Base-by-base conservation (phyloP, 352 stramenopile species). In the Plasmopara halstedii region DNA sequence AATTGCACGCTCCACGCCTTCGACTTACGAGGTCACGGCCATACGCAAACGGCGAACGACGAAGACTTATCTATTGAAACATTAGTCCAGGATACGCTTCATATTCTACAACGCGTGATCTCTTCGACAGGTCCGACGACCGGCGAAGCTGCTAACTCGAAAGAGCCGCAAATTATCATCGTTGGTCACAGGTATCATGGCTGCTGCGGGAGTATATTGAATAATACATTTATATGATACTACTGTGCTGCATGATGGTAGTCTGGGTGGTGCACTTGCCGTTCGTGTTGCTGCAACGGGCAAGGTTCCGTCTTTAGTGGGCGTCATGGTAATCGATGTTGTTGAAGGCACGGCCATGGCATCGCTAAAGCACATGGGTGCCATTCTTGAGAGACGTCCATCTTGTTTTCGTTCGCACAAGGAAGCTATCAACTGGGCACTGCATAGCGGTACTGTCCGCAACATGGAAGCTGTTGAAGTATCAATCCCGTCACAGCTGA, bases 261-360 rank as follows among this genome's bases (percentile, higher is more conserved):
- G 84, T 66, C 60, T 95, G 54, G 83, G 85, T 9, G 85, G 84
- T 17, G 83, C 82, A 14, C 62, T 95, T 4, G 84, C 74, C 10
- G 82, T 94, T 21, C 77, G 83, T 13, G 76, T 89, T 11, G 76
- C 71, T 1, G 73, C 71, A 1, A 72, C 70, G 4, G 56, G 70
- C 21, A 63, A 76, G 19, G 64, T 93, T 18, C 41, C 54, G 13
- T 84, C 75, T 2, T 58, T 95, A 8, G 71, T 78, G 9, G 85
- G 85, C 13, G 67, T 93, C 2, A 87, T 95, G 66, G 83, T 95
- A 27, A 80, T 95, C 34, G 85, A 95, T 50, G 85, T 95, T 6
- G 85, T 95, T 7, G 85, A 95, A 44, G 83, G 83, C 35, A 94
- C 85, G 6, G 83, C 85, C 4, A 59, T 94, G 13, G 80, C 82